phyloP scores from a whole-genome alignment of 768 basidiomycete genomes.

The Serendipita indica region DNA sequence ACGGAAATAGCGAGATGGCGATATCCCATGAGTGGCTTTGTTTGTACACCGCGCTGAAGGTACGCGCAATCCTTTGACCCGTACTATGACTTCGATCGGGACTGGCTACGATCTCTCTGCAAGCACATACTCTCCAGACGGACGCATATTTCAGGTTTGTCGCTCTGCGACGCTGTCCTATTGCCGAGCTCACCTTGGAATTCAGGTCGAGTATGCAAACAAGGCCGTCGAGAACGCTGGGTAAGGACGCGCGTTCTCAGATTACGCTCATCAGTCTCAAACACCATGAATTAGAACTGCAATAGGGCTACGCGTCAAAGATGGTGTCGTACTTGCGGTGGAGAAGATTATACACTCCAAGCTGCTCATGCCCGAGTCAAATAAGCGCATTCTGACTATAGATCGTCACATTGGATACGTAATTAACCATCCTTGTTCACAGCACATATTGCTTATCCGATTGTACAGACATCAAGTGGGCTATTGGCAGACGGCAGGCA shows the following conservation, averaged over 20 bases:
- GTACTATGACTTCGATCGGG: conserved; percentile 87
- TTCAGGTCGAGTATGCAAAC: conserved; percentile 89
- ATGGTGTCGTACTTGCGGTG: conserved; percentile 90
- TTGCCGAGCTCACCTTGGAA: conserved; percentile 11
- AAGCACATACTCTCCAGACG: conserved; percentile 91
- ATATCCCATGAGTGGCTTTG: too few species aligned
- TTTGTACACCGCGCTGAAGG: conserved; percentile 4
- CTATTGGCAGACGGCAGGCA: conserved; percentile 87
- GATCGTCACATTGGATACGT: conserved; percentile 92
- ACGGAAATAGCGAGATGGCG: too few species aligned
- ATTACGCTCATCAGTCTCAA: background rate
- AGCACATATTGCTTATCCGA: conserved; percentile 3
- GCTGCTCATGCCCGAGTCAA: conserved; percentile 81
- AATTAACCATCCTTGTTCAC: conserved; percentile 14
- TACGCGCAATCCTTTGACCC: conserved; percentile 10
- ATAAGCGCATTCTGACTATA: conserved; percentile 83
- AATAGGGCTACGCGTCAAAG: conserved; percentile 90
- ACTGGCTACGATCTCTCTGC: conserved; percentile 97
- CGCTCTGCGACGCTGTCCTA: conserved; percentile 10
- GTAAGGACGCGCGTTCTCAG: conserved; percentile 28
- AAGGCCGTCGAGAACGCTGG: conserved; percentile 99
- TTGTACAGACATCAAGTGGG: conserved; percentile 71
- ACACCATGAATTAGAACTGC: conserved; percentile 47
- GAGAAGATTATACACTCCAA: conserved; percentile 96
- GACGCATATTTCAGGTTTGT: conserved; percentile 89